Evolutionary conservation across 2,329 filamentous ascomycete genomes (phyloP), one percentile per base, ranked within the genome.

Genomic region (Aspergillus sp.): DNA sequence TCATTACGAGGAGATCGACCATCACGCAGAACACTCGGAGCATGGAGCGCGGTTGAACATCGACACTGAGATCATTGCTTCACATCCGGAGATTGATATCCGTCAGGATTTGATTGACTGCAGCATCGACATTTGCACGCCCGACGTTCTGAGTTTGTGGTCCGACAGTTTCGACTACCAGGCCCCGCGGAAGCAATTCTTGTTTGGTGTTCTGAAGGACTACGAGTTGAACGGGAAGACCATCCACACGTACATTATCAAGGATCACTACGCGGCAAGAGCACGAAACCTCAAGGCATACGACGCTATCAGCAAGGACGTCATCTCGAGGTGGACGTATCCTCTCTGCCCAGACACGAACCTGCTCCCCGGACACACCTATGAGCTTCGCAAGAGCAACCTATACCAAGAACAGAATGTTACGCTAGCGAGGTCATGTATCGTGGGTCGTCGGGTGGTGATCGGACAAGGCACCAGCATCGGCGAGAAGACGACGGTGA

Each of bases 111-210:
- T 98, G 49, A 86, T 97, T 52, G 93, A 98, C 67, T 90, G 89
- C 58, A 87, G 88, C 45, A 93, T 98, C 61, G 93, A 98, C 65
- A 97, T 98, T 54, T 97, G 91, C 70, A 97, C 93, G 1, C 90
- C 91, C 0, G 93, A 97, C 63, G 90, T 96, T 7, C 79, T 97
- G 39, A 90, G 90, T 6, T 73, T 97, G 49, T 98, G 93, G 88
- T 93, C 90, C 7, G 93, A 98, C 70, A 95, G 90, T 63, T 98
- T 97, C 60, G 91, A 98, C 67, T 97, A 95, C 67, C 90, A 96
- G 65, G 79, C 90, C 6, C 89, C 91, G 1, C 81, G 90, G 47
- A 85, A 85, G 60, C 89, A 95, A 60, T 96, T 95, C 60, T 71
- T 98, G 32, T 88, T 90, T 64, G 90, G 90, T 50, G 90, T 97